These are phyloP conservation scores for Amphirosellinia nigrospora DNA, from an alignment of 495 filamentous ascomycete genomes.

Conservation along the genomic window DNA sequence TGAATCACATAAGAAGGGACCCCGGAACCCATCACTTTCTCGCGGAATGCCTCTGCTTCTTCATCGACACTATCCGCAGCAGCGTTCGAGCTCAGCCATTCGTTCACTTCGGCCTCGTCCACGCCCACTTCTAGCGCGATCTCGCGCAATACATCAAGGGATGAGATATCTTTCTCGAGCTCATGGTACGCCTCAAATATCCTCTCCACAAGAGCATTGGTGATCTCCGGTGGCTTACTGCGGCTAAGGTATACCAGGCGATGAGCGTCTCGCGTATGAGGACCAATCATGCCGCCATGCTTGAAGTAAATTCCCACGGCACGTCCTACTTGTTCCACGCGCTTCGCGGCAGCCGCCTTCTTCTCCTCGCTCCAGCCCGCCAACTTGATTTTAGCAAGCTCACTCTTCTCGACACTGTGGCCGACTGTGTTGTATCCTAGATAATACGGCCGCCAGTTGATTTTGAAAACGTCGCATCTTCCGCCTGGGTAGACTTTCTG, in stretches of 20 bases:
- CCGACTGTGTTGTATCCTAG: slow-evolving; percentile 1
- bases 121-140: slow-evolving; percentile 6
- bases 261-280: slow-evolving; percentile 16
- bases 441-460: slow-evolving; percentile 15
- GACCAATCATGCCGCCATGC: not conserved
- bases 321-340: slow-evolving; percentile 13
- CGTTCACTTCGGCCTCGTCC: not conserved
- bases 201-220: not conserved
- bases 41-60: slow-evolving; percentile 1
- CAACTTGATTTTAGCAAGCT: slow-evolving; percentile 15
- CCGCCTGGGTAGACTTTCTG: slow-evolving; percentile 20
- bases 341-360: not conserved
- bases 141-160: not conserved
- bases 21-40: not conserved
- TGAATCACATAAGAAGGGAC: slow-evolving; percentile 14
- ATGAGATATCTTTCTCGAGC: slow-evolving; percentile 16
- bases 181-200: slow-evolving; percentile 12
- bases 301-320: slow-evolving; percentile 17
- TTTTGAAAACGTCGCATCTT: not conserved
- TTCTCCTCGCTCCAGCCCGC: slow-evolving; percentile 6
- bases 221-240: not conserved
- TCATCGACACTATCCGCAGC: not conserved
- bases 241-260: slow-evolving; percentile 10
- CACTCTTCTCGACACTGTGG: slow-evolving; percentile 3
- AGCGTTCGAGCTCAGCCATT: slow-evolving; percentile 4